phyloP scores from a whole-genome alignment of 768 basidiomycete species.

The Tulasnella sp. region DNA sequence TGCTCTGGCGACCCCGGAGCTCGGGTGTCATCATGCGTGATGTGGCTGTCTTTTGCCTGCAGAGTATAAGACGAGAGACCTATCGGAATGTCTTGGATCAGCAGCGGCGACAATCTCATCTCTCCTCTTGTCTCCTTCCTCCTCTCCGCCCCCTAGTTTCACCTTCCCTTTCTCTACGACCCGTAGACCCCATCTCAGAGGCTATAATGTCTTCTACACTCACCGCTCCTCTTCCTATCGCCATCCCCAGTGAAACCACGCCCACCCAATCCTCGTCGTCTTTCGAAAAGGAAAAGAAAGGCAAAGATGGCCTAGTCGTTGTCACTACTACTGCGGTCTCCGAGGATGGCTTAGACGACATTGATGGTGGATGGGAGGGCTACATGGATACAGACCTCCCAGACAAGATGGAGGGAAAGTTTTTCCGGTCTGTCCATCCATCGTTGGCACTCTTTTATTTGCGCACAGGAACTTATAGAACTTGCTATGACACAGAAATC shows the following conservation, averaged over 20 bases:
- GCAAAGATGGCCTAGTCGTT: not conserved
- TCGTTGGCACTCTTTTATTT: too few relatives aligned
- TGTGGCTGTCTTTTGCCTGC: too few relatives aligned
- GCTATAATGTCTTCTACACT: not conserved
- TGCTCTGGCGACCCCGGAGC: too few relatives aligned
- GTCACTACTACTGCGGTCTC: not conserved
- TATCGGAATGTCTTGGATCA: too few relatives aligned
- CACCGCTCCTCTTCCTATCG: not conserved
- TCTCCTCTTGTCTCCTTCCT: too few relatives aligned
- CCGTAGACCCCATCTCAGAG: too few relatives aligned
- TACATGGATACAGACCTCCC: conserved; percentile 42
- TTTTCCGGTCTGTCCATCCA: conserved; percentile 22
- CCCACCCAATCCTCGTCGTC: not conserved
- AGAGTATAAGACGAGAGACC: too few relatives aligned
- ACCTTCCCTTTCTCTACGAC: not conserved
- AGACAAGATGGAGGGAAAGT: conserved; percentile 29
- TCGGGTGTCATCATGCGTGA: too few relatives aligned
- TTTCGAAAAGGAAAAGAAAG: not conserved
- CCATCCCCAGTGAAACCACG: not conserved
- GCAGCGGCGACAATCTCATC: too few relatives aligned
- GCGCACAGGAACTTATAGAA: too few relatives aligned
- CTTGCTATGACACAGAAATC: conserved; percentile 23
- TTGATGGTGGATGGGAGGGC: conserved; percentile 34
- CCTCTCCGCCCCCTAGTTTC: not conserved
- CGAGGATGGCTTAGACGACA: conserved; percentile 13